Percentiles rank a stretch among this genome's conserved stretches.
These are phyloP conservation scores for Cardamine occulta DNA, from an alignment of 345 rosid genomes.

Conservation along the genomic window DNA sequence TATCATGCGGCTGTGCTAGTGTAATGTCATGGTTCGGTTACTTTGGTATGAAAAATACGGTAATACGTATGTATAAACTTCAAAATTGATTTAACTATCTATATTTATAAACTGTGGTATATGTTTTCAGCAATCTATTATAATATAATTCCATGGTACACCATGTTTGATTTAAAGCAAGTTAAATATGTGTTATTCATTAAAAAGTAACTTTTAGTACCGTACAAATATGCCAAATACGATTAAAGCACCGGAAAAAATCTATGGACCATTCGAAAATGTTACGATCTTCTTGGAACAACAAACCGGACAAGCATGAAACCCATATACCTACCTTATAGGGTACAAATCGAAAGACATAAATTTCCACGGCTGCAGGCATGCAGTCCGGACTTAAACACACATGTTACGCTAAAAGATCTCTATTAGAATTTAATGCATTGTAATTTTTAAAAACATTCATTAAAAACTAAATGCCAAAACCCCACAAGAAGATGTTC, in stretches of 20 bases:
- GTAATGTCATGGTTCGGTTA: background rate
- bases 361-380: background rate
- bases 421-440: background rate
- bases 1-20: background rate
- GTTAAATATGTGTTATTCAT: too few species aligned
- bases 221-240: background rate
- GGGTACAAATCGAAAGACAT: background rate
- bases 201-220: background rate
- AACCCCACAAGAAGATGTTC: conserved; percentile 11
- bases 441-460: too few species aligned
- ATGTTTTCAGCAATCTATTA: background rate
- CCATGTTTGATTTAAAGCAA: background rate
- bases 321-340: background rate
- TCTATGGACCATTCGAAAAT: background rate
- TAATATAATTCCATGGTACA: too few species aligned
- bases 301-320: background rate
- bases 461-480: background rate
- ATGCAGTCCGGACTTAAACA: background rate
- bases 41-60: too few species aligned
- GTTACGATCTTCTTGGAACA: background rate
- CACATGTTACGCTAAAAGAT: background rate
- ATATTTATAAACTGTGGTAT: too few species aligned
- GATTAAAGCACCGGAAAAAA: background rate
- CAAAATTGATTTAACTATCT: background rate
- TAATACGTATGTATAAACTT: background rate